These are phyloP conservation scores for Fusarium sp. DNA, from an alignment of 2,329 filamentous ascomycete species.

Conservation along the genomic window DNA sequence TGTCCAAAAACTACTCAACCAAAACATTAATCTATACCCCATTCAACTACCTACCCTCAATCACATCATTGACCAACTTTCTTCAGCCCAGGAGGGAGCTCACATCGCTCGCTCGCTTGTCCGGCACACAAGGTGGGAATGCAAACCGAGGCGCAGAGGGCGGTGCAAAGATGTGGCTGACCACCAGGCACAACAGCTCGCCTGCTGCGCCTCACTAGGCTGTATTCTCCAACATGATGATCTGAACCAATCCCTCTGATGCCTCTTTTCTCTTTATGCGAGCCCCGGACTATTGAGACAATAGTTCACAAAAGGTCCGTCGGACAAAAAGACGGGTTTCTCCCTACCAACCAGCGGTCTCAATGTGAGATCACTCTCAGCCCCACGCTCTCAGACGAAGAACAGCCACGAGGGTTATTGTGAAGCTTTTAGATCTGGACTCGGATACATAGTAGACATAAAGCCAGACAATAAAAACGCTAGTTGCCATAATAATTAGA, in stretches of 20 bases:
- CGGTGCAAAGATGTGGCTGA: slow-evolving; percentile 25
- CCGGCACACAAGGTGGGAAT: slow-evolving; percentile 15
- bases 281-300: background rate
- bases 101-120: background rate
- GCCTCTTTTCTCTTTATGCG: background rate
- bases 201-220: slow-evolving; percentile 25
- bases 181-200: slow-evolving; percentile 6
- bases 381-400: background rate
- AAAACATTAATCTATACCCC: background rate
- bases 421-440: background rate
- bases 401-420: background rate
- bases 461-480: background rate
- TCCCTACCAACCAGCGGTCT: background rate
- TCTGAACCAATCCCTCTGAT: background rate
- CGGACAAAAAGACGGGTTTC: background rate
- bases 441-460: background rate
- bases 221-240: background rate
- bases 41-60: background rate
- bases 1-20: background rate
- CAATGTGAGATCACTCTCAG: background rate
- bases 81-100: background rate
- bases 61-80: background rate
- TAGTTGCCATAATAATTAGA: background rate
- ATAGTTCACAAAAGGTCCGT: background rate
- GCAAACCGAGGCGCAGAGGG: slow-evolving; percentile 25